Conservation (phyloP, 108 stramenopile species). For the Cyclostephanos invisitatus region DNA sequence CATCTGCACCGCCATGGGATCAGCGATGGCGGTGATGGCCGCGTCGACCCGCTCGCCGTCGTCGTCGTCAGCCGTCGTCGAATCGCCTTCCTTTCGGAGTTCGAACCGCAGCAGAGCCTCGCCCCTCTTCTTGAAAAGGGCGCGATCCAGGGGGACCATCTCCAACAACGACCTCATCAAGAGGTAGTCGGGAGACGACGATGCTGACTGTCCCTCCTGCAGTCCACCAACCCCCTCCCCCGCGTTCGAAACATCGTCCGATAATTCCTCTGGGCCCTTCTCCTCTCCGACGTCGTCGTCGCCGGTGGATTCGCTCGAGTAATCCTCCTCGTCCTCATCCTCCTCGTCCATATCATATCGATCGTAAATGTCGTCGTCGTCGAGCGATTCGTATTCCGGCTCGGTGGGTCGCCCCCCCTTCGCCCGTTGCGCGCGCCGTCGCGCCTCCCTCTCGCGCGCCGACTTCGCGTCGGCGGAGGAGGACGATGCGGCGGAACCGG, state of each 20-base stretch:
- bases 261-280: neutral
- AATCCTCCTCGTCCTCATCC: neutral
- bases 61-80: constrained; percentile 12
- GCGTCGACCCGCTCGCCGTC: constrained; percentile 7
- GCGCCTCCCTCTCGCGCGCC: neutral
- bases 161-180: constrained; percentile 25
- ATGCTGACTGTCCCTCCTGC: neutral
- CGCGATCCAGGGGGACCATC: constrained; percentile 24
- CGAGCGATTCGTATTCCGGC: constrained; percentile 24
- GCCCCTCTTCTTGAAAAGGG: constrained; percentile 26
- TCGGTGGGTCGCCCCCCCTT: neutral
- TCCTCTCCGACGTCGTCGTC: neutral
- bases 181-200: neutral
- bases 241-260: neutral
- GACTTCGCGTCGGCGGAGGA: neutral
- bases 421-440: neutral
- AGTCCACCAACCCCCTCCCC: constrained; percentile 7
- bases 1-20: constrained; percentile 68
- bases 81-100: constrained; percentile 12
- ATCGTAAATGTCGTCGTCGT: constrained; percentile 31
- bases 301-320: constrained; percentile 1
- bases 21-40: constrained; percentile 19
- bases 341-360: constrained; percentile 4
- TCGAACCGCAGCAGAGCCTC: constrained; percentile 9
- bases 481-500: neutral